phyloP scores from a whole-genome alignment of 176 grass and related monocot species.

The Neostapfia colusana region DNA sequence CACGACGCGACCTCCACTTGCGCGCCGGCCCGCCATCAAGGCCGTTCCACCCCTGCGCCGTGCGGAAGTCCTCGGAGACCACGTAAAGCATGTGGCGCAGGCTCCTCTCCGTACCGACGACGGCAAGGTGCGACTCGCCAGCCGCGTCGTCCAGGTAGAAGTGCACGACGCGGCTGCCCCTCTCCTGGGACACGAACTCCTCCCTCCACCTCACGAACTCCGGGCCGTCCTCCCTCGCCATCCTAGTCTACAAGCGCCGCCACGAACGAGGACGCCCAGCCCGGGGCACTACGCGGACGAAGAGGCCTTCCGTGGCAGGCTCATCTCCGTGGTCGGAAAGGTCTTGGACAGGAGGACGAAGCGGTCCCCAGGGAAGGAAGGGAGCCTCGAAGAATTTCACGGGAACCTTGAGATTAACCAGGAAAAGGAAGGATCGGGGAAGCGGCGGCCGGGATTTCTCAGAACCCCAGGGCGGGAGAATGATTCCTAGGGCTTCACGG shows the following conservation, averaged over 20 bases:
- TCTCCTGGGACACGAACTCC: slow-evolving; percentile 90
- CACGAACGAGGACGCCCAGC: slow-evolving; percentile 11
- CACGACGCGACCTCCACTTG: slow-evolving; percentile 92
- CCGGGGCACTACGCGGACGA: neutral
- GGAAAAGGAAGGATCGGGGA: slow-evolving; percentile 9
- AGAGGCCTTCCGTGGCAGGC: neutral
- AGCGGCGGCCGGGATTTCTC: slow-evolving; percentile 36
- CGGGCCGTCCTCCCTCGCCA: slow-evolving; percentile 56
- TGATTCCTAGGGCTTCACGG: slow-evolving; percentile 37
- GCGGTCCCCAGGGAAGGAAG: neutral
- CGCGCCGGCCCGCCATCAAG: slow-evolving; percentile 40
- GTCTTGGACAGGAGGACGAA: no score
- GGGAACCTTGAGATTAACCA: slow-evolving; percentile 32
- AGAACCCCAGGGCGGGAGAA: slow-evolving; percentile 35
- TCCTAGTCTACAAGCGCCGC: slow-evolving; percentile 15
- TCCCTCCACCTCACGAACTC: slow-evolving; percentile 95
- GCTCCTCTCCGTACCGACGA: slow-evolving; percentile 88
- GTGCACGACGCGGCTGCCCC: slow-evolving; percentile 86
- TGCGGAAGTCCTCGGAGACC: slow-evolving; percentile 71
- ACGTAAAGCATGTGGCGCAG: slow-evolving; percentile 97
- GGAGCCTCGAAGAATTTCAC: slow-evolving; percentile 20
- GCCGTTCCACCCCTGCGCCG: slow-evolving; percentile 31
- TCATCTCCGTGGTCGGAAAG: neutral
- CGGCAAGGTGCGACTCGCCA: slow-evolving; percentile 79
- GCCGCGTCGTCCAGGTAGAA: slow-evolving; percentile 80